These are phyloP conservation scores for Lathyrus sativus DNA, from an alignment of 306 rosid genomes.

Conservation along the genomic window DNA sequence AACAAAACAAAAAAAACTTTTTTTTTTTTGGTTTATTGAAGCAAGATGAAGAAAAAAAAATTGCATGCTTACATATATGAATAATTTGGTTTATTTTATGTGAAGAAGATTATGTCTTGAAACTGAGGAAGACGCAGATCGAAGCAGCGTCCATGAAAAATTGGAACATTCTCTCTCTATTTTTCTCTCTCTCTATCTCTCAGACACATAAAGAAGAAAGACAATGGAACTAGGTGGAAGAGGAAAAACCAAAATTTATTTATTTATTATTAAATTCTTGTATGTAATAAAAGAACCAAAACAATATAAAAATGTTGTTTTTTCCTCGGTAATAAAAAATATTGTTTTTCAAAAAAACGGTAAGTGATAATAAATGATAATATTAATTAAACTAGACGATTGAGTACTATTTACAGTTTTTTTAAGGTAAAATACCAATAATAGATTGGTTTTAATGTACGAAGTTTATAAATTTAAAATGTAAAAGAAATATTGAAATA, in stretches of 20 bases:
- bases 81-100: background rate
- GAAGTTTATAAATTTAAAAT: no score
- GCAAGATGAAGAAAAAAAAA: background rate
- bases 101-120: constrained; percentile 25
- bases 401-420: background rate
- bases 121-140: constrained; percentile 3
- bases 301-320: background rate
- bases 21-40: background rate
- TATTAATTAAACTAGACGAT: background rate
- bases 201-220: background rate
- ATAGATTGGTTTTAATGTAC: no score
- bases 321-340: background rate
- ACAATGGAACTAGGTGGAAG: constrained; percentile 15
- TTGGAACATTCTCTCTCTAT: constrained; percentile 22
- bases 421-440: background rate
- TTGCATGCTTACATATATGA: constrained; percentile 57
- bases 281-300: background rate
- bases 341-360: background rate
- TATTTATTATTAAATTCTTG: background rate
- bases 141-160: constrained; percentile 29
- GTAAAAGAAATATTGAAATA: no score
- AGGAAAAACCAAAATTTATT: background rate
- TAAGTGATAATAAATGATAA: background rate
- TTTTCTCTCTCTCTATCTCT: background rate
- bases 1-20: background rate